Base-by-base conservation (phyloP, 495 filamentous ascomycete species). In the Penicillium turbatum region DNA sequence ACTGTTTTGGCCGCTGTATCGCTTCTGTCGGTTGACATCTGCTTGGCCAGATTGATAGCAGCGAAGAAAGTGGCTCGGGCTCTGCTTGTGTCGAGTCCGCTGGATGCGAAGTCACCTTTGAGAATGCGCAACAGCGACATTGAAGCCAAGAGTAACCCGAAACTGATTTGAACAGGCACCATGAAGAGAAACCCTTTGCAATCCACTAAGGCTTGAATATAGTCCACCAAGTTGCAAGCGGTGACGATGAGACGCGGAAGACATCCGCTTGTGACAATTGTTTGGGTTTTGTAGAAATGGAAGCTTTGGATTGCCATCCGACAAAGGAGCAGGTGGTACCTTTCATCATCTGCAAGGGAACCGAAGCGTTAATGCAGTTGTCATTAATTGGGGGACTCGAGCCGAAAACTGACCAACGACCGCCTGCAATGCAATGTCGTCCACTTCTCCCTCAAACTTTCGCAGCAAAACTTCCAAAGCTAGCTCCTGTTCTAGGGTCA, bases 221-320 rank as follows among this genome's bases (percentile, higher is more conserved):
- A 56, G 11, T 76, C 66, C 13, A 78, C 67, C 15, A 74, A 51
- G 3, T 51, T 53, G 52, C 72, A 76, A 2, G 74, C 65, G 0
- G 70, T 70, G 8, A 47, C 53, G 2, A 69, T 54, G 15, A 78
- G 58, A 8, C 66, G 65, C 3, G 62, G 60, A 26, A 73, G 64
- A 27, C 69, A 72, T 10, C 53, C 63, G 6, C 61, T 65, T 11
- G 67, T 64, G 3, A 62, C 48, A 0, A 62, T 30, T 0, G 65
- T 70, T 11, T 70, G 62, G 17, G 54, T 67, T 53, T 75, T 75
- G 54, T 69, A 72, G 27, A 78, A 71, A 60, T 78, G 70, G 16
- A 74, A 74, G 6, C 59, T 65, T 34, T 73, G 72, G 41, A 78
- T 60, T 29, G 62, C 61, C 39, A 79, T 55, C 11, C 66, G 70